These are phyloP conservation scores for Oryza coarctata DNA, from an alignment of 176 grass and related monocot species.

Conservation along the genomic window DNA sequence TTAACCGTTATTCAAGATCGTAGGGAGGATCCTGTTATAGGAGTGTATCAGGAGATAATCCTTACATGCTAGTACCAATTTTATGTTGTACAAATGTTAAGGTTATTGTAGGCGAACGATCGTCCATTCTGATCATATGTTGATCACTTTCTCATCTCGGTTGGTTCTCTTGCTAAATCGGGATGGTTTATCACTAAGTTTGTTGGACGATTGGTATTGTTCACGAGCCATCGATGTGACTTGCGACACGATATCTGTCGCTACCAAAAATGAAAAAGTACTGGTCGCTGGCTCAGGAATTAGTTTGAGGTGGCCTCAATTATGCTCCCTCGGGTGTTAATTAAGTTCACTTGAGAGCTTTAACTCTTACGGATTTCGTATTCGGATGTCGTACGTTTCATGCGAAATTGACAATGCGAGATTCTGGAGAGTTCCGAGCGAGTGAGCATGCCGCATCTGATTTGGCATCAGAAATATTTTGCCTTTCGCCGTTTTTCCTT, in stretches of 20 bases:
- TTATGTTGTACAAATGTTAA: slow-evolving; percentile 7
- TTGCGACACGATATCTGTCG: neutral
- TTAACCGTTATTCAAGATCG: no score
- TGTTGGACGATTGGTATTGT: neutral
- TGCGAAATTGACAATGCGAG: neutral
- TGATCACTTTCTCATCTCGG: neutral
- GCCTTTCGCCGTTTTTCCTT: neutral
- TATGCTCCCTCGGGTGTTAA: neutral
- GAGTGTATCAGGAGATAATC: neutral
- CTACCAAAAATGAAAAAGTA: neutral
- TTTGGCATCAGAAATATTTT: neutral
- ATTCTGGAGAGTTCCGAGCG: neutral
- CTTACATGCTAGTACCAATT: neutral
- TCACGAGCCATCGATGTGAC: neutral
- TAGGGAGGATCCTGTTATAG: neutral
- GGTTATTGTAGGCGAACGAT: neutral
- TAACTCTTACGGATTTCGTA: neutral
- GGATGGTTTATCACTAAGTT: neutral
- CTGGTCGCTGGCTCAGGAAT: neutral
- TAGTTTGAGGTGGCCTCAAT: neutral
- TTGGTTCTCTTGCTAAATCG: neutral
- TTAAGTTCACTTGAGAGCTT: neutral
- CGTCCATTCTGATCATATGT: neutral
- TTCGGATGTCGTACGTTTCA: neutral
- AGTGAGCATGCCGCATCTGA: neutral